A percentile compares a stretch with the other conserved stretches of the same genome.
Evolutionary conservation across 78 protist genomes (phyloP).

Genomic region (Carpediemonas membranifera): DNA sequence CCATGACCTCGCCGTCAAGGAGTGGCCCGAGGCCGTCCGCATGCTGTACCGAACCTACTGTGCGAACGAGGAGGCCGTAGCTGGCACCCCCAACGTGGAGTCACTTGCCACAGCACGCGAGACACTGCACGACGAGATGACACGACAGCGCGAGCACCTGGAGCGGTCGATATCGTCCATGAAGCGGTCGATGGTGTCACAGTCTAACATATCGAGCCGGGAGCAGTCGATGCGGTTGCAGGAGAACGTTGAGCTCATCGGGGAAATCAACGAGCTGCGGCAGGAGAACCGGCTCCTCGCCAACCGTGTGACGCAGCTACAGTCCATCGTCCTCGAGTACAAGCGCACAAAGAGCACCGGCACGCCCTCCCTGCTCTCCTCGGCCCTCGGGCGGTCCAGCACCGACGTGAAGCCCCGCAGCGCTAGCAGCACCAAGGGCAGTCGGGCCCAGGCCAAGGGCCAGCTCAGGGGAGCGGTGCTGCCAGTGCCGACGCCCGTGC

Average conservation of each 20-base stretch:
- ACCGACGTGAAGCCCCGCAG: too few species aligned
- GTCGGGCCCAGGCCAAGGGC: too few species aligned
- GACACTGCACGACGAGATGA: background rate
- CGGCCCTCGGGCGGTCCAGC: too few species aligned
- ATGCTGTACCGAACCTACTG: background rate
- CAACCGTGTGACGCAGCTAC: too few species aligned
- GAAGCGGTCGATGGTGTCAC: background rate
- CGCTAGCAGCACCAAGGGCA: too few species aligned
- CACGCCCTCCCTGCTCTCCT: too few species aligned
- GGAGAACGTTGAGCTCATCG: background rate
- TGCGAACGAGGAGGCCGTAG: background rate
- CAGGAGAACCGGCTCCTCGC: background rate
- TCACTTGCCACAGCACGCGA: too few species aligned
- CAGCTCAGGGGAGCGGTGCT: too few species aligned
- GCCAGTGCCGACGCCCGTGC: too few species aligned
- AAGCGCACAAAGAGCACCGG: too few species aligned
- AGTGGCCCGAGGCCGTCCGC: background rate
- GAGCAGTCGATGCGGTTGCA: background rate
- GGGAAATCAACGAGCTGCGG: background rate
- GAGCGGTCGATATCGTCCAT: background rate
- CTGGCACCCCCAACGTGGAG: background rate
- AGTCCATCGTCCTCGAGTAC: too few species aligned
- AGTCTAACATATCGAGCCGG: background rate
- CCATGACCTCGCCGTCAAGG: background rate
- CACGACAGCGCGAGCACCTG: conserved; percentile 1